Base-by-base conservation (phyloP, 2,329 filamentous ascomycete species). In the Fusarium tanahbumbuense region DNA sequence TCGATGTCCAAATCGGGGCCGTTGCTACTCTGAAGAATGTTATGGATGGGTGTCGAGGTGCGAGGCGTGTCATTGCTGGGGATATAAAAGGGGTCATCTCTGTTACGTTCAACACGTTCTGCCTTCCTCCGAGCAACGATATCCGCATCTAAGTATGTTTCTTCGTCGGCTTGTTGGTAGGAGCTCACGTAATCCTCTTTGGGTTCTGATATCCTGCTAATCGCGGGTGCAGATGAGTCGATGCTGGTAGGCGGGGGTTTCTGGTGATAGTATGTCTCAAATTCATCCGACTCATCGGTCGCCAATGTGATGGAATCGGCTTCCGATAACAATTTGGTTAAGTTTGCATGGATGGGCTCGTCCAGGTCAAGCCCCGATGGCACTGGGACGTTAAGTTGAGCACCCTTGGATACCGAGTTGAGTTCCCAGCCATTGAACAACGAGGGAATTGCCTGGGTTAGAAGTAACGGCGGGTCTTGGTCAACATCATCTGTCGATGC, bases 61-160 rank as follows among this genome's bases (percentile, higher is more conserved):
- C 89, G 88, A 6, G 88, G 89, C 1, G 82, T 81, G n/a, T 81
- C 81, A 27, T 83, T 84, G 44, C 81, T 83, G 37, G 81, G 83
- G 75, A 99, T 98, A 77, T 99, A 99, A 79, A 97, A 99, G 1
- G 96, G 96, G 75, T 99, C 96, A 76, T 98, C 95, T 72, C 88
- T 92, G 78, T 97, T 93, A 60, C 93, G 88, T 77, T 97, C 94
- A 60, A 87, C 82, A 13, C 94, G 88, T 76, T 97, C 93, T 6
- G 91, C 89, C 73, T 91, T 92, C 67, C 92, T 88, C 67, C 90
- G 86, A 7, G 92, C 92, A 44, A 93, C 78, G 48, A 93, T 93
- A 73, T 93, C 91, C 2, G 91, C 84, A 66, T 95, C 92, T 3
- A 92, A 80, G 71, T 91, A 92, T 47, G 84, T 87, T 32, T 94